Evolutionary conservation across 805 yeast species (phyloP), one percentile per base, ranked within the genome.

Genomic region (Lipomyces mesembrius): DNA sequence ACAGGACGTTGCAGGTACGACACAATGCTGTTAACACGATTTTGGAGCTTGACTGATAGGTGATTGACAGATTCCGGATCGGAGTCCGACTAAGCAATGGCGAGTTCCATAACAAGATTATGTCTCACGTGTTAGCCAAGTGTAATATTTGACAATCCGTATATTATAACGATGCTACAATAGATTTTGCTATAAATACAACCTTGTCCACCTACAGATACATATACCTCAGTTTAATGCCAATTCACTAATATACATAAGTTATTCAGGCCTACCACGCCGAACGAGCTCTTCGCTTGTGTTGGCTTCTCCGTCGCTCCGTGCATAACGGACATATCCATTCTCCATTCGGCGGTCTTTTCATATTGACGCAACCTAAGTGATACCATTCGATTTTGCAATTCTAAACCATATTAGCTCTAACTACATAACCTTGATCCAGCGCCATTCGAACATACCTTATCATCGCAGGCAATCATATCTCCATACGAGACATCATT

Each of bases 321-420:
- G 55, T 46, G 76, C 94, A 89, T 67, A 87, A 90, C 63, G 88
- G 87, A 75, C 94, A 89, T 73, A 85, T 88, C 94, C 94, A 89
- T 74, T 88, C 88, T 12, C 92, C 92, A 80, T 88, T 90, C 1
- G 98, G 98, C 4, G 94, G 85, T 60, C 92, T 88, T 60, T 88
- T 86, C 73, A 92, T 83, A 0, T 97, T 97, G 55, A 91, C 90
- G 78, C 98, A 93, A 20, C 96, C 96, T 72, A 94, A 81, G 80
- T 93, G 98, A 79, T 93, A 93, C 98, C 98, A 93, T 77, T 93
- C 98, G 63, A 92, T 83, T 76, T 88, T 88, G 80, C 98, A 94
- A 66, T 88, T 56, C 59, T 62, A 37, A 6, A 17, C 46, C 12
- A 9, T 29, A n/a, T 27, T 14, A 43, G 20, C 39, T 43, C 11